phyloP scores from a whole-genome alignment of 2,329 filamentous ascomycete genomes.

The Macroventuria anomochaeta region DNA sequence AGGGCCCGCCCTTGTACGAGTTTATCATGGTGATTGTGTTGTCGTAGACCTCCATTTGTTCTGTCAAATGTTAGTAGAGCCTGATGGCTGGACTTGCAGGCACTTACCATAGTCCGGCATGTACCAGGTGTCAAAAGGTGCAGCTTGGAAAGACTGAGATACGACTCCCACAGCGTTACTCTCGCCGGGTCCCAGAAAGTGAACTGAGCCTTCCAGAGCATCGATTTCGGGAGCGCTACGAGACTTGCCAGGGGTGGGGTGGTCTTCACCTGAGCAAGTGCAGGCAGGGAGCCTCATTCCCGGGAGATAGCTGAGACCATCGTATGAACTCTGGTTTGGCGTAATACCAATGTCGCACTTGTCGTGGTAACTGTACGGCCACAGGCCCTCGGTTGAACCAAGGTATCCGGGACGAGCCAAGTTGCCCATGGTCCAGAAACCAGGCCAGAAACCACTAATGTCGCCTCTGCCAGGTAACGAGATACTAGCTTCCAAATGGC shows the following conservation, averaged over 20 bases:
- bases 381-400: constrained; percentile 73
- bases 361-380: constrained; percentile 76
- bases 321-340: constrained; percentile 71
- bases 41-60: constrained; percentile 71
- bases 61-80: constrained; percentile 34
- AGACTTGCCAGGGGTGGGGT: constrained; percentile 69
- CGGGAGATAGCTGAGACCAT: constrained; percentile 70
- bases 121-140: constrained; percentile 74
- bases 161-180: constrained; percentile 64
- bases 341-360: constrained; percentile 74
- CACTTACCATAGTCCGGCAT: constrained; percentile 61
- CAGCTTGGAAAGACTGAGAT: constrained; percentile 71
- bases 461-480: constrained; percentile 72
- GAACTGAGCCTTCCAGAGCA: constrained; percentile 71
- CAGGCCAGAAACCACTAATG: constrained; percentile 74
- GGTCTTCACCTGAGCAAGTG: constrained; percentile 68
- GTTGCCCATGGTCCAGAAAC: constrained; percentile 79
- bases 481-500: constrained; percentile 72
- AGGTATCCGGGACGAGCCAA: constrained; percentile 72
- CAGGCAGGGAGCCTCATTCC: constrained; percentile 75
- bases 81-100: background rate
- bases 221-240: constrained; percentile 75
- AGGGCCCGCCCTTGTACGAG: constrained; percentile 61
- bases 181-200: constrained; percentile 57
- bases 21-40: constrained; percentile 60